Percentiles rank a stretch among this genome's conserved stretches.
These are phyloP conservation scores for Colletotrichum australisinense DNA, from an alignment of 2,329 filamentous ascomycete genomes.

Conservation along the genomic window DNA sequence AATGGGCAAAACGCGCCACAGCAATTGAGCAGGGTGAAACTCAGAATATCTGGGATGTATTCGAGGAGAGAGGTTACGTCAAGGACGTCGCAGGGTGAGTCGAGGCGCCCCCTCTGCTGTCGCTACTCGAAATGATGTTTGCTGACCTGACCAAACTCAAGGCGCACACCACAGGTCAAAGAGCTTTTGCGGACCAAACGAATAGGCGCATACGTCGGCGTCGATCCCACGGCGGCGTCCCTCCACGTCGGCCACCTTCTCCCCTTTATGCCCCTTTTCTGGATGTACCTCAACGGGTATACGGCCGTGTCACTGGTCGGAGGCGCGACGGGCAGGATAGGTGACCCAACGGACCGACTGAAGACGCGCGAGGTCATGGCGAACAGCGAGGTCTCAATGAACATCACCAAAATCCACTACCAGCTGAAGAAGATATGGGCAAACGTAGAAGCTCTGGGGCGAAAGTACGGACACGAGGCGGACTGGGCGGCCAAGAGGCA, in stretches of 20 bases:
- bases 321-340: slow-evolving; percentile 81
- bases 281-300: slow-evolving; percentile 84
- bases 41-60: slow-evolving; percentile 68
- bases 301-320: slow-evolving; percentile 75
- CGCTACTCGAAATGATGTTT: neutral
- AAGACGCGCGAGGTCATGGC: slow-evolving; percentile 67
- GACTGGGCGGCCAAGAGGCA: slow-evolving; percentile 75
- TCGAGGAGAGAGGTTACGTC: slow-evolving; percentile 79
- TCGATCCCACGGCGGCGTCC: slow-evolving; percentile 84
- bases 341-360: slow-evolving; percentile 80
- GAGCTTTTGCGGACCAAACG: slow-evolving; percentile 73
- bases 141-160: slow-evolving; percentile 37
- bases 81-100: slow-evolving; percentile 79
- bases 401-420: slow-evolving; percentile 74
- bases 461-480: slow-evolving; percentile 72
- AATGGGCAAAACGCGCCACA: slow-evolving; percentile 61
- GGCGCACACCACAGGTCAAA: slow-evolving; percentile 65
- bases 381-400: slow-evolving; percentile 66
- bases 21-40: slow-evolving; percentile 61
- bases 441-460: slow-evolving; percentile 76
- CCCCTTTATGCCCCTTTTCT: slow-evolving; percentile 85
- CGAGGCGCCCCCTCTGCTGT: neutral
- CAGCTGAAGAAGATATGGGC: slow-evolving; percentile 79
- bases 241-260: slow-evolving; percentile 85
- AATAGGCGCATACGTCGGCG: slow-evolving; percentile 81